Evolutionary conservation across 176 grass and related monocot genomes (phyloP), one percentile per base, ranked within the genome.

Genomic region (Rhynchospora tenuis): DNA sequence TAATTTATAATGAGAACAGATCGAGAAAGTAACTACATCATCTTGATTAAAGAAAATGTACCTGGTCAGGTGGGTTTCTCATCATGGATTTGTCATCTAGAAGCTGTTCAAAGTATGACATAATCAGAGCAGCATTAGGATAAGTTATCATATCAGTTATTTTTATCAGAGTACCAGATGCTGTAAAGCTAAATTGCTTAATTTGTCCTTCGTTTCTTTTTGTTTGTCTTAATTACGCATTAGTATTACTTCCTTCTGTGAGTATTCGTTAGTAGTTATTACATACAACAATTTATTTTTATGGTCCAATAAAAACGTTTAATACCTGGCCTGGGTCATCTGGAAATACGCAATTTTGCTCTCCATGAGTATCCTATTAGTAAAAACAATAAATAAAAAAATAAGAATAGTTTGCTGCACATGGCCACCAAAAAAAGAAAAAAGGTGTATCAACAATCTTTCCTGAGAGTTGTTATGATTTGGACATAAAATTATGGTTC

Each of bases 301-400:
- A 0, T 47, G 51, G n/a, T 6, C 46, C 60, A n/a, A 7, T 64
- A 33, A 7, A 64, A 22, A 64, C 20, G 9, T 57, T 68, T n/a
- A 4, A 76, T 84, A 85, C 83, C 83, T 85, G 66, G 23, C 72
- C 72, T 14, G 83, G 51, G 55, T 85, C 67, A 75, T 74, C 58
- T 58, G 67, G 72, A 59, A 85, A 76, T 63, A 73, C 55, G 56
- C 83, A 62, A 75, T 64, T 60, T 73, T 73, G 60, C 48, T 76
- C 67, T 85, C 68, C 80, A 67, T 82, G 43, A n/a, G n/a, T n/a
- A 17, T 6, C 80, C 80, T 82, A 23, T 64, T 64, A 11, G 46
- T 62, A 11, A 61, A 80, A 80, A 64, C 0, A 24, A n/a, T 4
- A 38, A 38, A 38, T 16, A 16, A 27, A 54, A 7, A 28, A 75